Evolutionary conservation across 768 basidiomycete species (phyloP).

Genomic region (Coprinopsis cinerea): DNA sequence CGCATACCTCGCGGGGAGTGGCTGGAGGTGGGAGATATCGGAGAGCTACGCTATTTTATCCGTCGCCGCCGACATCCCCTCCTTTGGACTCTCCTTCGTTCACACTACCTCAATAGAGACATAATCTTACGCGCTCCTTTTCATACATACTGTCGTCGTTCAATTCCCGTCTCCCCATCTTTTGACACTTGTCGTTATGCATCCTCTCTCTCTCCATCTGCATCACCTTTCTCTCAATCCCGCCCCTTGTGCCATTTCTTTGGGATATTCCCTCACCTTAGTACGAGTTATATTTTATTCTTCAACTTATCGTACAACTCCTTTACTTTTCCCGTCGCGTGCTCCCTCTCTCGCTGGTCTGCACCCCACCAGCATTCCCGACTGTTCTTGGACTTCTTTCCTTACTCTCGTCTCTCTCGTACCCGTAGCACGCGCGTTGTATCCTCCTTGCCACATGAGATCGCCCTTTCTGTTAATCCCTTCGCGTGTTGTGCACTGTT

Average conservation of each 20-base stretch:
- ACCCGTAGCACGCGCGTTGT: slow-evolving; percentile 15
- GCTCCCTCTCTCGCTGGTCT: slow-evolving; percentile 27
- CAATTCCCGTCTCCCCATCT: slow-evolving; percentile 8
- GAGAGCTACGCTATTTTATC: background rate
- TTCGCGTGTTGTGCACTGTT: background rate
- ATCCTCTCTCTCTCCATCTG: slow-evolving; percentile 14
- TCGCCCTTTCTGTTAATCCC: slow-evolving; percentile 2
- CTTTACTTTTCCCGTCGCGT: slow-evolving; percentile 15
- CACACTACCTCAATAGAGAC: slow-evolving; percentile 11
- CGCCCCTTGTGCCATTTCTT: slow-evolving; percentile 10
- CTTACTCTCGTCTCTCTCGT: slow-evolving; percentile 10
- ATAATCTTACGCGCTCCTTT: slow-evolving; percentile 15
- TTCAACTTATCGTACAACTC: slow-evolving; percentile 69
- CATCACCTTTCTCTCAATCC: slow-evolving; percentile 15
- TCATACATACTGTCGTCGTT: slow-evolving; percentile 11
- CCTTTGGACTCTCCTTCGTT: slow-evolving; percentile 8
- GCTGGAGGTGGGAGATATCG: slow-evolving; percentile 21
- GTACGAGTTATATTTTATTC: slow-evolving; percentile 74
- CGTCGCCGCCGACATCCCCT: slow-evolving; percentile 8
- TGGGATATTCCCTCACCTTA: slow-evolving; percentile 35
- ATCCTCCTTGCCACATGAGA: slow-evolving; percentile 4
- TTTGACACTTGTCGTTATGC: slow-evolving; percentile 16
- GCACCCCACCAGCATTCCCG: slow-evolving; percentile 21
- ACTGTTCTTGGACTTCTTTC: slow-evolving; percentile 29
- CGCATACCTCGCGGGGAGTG: slow-evolving; percentile 39